Base-by-base conservation (phyloP, 768 basidiomycete species). In the Psilocybe sp. region DNA sequence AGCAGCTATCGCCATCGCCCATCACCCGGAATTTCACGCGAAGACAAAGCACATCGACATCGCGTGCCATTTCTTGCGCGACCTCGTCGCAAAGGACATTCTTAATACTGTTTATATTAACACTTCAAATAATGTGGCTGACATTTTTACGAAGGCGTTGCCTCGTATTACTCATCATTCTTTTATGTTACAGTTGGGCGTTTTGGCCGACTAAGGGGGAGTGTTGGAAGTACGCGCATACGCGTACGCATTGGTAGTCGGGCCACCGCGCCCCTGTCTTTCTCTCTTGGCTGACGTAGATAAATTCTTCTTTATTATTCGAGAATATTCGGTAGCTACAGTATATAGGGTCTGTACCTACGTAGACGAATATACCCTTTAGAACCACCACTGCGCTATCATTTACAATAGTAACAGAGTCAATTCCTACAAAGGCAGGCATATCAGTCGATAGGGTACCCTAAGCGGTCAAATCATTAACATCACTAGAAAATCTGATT, bases 11-110 rank as follows among this genome's bases (percentile, higher is more conserved):
- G 35, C 51, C 5, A 52, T 56, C 41, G 49, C 49, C 12, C 48
- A 47, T 28, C 50, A 60, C 33, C 56, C 49, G 0, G 44, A 57
- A 33, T 50, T 47, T 40, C 56, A 57, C 18, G 48, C 53, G 0
- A 31, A 47, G 34, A 60, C 47, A 3, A 56, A 56, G 16, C 51
- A 56, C 36, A 56, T 56, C 23, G 51, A 56, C 16, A 49, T 56
- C 11, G 14, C 31, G 9, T 49, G 23, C 15, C 55, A 56, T 50
- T 56, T 52, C 37, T 14, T 56, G 32, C 47, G 47, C 11, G 37
- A 46, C 31, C 19, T 36, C n/a, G 48, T 53, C 20, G 40, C 49
- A n/a, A 44, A 44, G 3, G 49, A 49, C 4, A 57, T 20, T 8
- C 39, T 57, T 12, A 40, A 46, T 16, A 16, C 45, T 2, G 42